Conservation (phyloP, 306 rosid genomes). For the Rubus idaeus region DNA sequence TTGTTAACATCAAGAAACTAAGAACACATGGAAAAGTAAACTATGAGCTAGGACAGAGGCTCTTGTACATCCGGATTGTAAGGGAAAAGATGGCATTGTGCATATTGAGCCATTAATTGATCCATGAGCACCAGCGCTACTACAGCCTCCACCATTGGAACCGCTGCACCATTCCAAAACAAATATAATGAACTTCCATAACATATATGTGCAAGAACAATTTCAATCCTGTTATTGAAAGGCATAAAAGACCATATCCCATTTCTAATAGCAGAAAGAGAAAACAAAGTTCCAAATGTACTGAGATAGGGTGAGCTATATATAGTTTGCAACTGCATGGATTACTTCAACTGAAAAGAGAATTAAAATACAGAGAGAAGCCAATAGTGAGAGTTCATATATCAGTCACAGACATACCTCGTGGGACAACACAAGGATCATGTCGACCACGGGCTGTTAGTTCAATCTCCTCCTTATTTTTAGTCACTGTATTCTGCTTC, state of each 20-base stretch:
- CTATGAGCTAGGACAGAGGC: slow-evolving; percentile 20
- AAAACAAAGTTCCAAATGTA: too few relatives aligned
- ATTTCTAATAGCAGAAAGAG: too few relatives aligned
- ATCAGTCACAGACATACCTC: slow-evolving; percentile 51
- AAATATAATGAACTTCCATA: neutral
- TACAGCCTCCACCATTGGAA: slow-evolving; percentile 97
- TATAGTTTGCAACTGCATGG: too few relatives aligned
- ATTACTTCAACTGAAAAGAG: neutral
- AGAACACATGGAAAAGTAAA: neutral
- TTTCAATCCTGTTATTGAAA: neutral
- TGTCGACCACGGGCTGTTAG: slow-evolving; percentile 92
- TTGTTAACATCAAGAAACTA: neutral
- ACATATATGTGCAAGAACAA: slow-evolving; percentile 8
- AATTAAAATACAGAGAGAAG: neutral
- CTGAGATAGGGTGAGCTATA: too few relatives aligned
- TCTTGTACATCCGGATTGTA: slow-evolving; percentile 63
- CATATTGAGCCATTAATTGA: slow-evolving; percentile 89
- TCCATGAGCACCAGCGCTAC: slow-evolving; percentile 87
- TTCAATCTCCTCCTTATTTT: slow-evolving; percentile 74
- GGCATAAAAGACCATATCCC: too few relatives aligned
- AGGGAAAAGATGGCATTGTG: slow-evolving; percentile 85
- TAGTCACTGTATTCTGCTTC: slow-evolving; percentile 90
- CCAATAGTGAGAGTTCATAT: neutral
- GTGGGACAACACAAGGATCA: slow-evolving; percentile 97
- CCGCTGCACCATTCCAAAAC: slow-evolving; percentile 63